Percentiles rank a stretch among this genome's conserved stretches.
These are phyloP conservation scores for Linum tenue DNA, from an alignment of 345 rosid genomes.

Conservation along the genomic window DNA sequence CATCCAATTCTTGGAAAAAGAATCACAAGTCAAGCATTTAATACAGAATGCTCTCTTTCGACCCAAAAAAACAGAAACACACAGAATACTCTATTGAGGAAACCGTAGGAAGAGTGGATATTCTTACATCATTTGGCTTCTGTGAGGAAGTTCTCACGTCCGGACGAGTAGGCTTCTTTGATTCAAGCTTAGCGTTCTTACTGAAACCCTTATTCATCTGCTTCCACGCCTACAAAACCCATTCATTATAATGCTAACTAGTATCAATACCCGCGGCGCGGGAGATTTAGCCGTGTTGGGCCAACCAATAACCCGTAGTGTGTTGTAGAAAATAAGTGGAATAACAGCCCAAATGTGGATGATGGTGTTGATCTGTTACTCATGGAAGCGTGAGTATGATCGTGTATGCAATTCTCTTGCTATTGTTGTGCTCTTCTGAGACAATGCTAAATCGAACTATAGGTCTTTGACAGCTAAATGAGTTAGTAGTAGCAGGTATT, in stretches of 20 bases:
- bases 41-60: background rate
- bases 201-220: constrained; percentile 51
- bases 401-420: too few species aligned
- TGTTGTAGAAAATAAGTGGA: too few species aligned
- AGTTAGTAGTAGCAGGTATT: too few species aligned
- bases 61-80: background rate
- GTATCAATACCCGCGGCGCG: too few species aligned
- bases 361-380: too few species aligned
- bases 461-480: too few species aligned
- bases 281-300: too few species aligned
- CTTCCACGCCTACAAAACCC: constrained; percentile 26
- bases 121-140: constrained; percentile 41
- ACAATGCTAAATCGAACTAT: too few species aligned
- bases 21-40: background rate
- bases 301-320: too few species aligned
- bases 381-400: too few species aligned
- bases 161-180: constrained; percentile 21
- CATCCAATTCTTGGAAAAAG: constrained; percentile 31
- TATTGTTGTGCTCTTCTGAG: too few species aligned
- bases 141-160: constrained; percentile 18
- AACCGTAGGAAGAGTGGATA: background rate
- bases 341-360: too few species aligned
- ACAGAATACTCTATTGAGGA: background rate
- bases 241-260: background rate
- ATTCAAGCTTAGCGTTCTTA: constrained; percentile 20